Percentiles rank a stretch among this genome's conserved stretches.
Evolutionary conservation across 1,284 basidiomycete species (phyloP).

Genomic region (Marasmius sp.): DNA sequence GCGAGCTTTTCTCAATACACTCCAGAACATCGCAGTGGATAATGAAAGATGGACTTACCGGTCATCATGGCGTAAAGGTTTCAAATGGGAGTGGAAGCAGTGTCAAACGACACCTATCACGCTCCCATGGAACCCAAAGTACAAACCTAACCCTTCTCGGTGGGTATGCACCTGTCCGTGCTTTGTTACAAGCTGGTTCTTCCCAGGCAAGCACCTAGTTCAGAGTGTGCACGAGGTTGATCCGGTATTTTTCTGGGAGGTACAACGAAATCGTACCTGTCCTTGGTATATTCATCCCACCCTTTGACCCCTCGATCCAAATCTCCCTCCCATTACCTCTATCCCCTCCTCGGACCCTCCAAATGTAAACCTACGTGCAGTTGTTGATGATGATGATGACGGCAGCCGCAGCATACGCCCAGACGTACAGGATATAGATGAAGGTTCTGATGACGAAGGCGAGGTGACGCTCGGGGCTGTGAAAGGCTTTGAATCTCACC

Average conservation of each 20-base stretch:
- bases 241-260: constrained; percentile 29
- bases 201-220: constrained; percentile 35
- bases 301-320: constrained; percentile 9
- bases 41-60: constrained; percentile 27
- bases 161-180: constrained; percentile 32
- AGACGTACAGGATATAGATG: not conserved
- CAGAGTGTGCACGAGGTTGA: constrained; percentile 24
- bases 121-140: constrained; percentile 21
- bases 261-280: constrained; percentile 17
- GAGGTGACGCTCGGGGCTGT: not conserved
- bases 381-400: not conserved
- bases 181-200: constrained; percentile 27
- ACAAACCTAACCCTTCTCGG: constrained; percentile 11
- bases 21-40: constrained; percentile 20
- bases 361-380: not conserved
- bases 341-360: not conserved
- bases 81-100: constrained; percentile 28
- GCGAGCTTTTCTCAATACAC: constrained; percentile 27
- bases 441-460: not conserved
- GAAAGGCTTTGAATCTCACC: not conserved
- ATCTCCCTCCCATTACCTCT: not conserved
- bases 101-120: constrained; percentile 19
- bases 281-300: constrained; percentile 28
- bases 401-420: not conserved
- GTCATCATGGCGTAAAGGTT: constrained; percentile 27